phyloP scores from a whole-genome alignment of 306 rosid species.

The Begonia peltatifolia region DNA sequence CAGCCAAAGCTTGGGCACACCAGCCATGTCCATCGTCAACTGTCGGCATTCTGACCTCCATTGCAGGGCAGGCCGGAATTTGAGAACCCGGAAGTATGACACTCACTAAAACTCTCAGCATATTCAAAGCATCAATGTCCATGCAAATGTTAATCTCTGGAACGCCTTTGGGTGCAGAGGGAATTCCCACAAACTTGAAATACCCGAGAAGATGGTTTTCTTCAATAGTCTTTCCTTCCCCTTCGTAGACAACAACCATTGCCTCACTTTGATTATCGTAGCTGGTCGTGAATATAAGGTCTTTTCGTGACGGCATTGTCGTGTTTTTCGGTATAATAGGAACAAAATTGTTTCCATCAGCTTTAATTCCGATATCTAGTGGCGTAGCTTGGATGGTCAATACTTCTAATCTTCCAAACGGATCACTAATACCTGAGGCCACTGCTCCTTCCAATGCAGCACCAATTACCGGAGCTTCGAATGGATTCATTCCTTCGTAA shows the following conservation, averaged over 20 bases:
- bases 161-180: conserved; percentile 47
- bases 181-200: conserved; percentile 68
- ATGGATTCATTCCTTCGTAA: conserved; percentile 48
- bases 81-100: conserved; percentile 47
- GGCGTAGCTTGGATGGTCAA: conserved; percentile 70
- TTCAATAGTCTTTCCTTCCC: conserved; percentile 40
- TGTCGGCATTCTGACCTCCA: conserved; percentile 84
- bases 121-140: conserved; percentile 65
- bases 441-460: conserved; percentile 87
- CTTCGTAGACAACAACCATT: conserved; percentile 63
- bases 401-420: conserved; percentile 67
- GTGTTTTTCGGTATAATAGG: conserved; percentile 67
- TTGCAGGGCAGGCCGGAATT: conserved; percentile 33
- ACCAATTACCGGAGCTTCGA: conserved; percentile 77
- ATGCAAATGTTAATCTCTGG: conserved; percentile 63
- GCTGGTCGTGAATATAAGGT: conserved; percentile 47
- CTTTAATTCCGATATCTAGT: conserved; percentile 65
- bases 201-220: conserved; percentile 70
- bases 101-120: conserved; percentile 49
- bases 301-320: conserved; percentile 63
- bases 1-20: conserved; percentile 64
- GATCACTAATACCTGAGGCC: conserved; percentile 64
- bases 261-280: conserved; percentile 70
- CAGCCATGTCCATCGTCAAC: conserved; percentile 83
- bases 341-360: conserved; percentile 45